Base-by-base conservation (phyloP, 352 stramenopile species). In the Pythium guiyangense region DNA sequence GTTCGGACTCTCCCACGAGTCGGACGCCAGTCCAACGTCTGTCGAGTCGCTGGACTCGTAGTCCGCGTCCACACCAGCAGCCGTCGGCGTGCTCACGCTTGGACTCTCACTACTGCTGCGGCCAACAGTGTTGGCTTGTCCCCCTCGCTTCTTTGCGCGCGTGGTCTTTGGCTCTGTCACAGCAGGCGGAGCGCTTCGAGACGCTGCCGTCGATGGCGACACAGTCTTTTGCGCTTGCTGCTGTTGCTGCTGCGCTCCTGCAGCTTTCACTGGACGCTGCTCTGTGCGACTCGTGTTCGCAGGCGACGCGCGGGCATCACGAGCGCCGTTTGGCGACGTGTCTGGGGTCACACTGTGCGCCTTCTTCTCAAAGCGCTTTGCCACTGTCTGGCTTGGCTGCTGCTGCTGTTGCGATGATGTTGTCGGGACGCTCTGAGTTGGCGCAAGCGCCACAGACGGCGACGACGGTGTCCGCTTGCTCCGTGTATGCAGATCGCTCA, bases 401-500 rank as follows among this genome's bases (percentile, higher is more conserved):
- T 17, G 63, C 42, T 66, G 55, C 57, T 65, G 62, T 22, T 22
- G 22, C 22, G 22, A 22, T 22, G 22, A 22, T 20, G 27, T 60
- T 62, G 48, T 66, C 64, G 8, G 60, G 58, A 25, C 64, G 70
- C 39, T 2, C 4, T 2, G 2, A 45, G 0, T 9, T 3, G 18
- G 6, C 14, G 18, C 15, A 10, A 34, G 51, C 37, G n/a, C 20
- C 20, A n/a, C 27, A 27, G 29, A 22, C 27, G 14, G 18, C 20
- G 26, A 25, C n/a, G 55, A n/a, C 26, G 66, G 55, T 3, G 58
- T 48, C 11, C 54, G 64, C 42, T 67, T 77, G 0, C 34, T 59
- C 12, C 31, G 69, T 17, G 59, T 49, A 51, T 75, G 66, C n/a
- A 73, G 62, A 46, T 74, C 66, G 45, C 31, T 37, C 31, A 12